phyloP scores from a whole-genome alignment of 2,329 filamentous ascomycete species.

The Pseudogymnoascus sp. region DNA sequence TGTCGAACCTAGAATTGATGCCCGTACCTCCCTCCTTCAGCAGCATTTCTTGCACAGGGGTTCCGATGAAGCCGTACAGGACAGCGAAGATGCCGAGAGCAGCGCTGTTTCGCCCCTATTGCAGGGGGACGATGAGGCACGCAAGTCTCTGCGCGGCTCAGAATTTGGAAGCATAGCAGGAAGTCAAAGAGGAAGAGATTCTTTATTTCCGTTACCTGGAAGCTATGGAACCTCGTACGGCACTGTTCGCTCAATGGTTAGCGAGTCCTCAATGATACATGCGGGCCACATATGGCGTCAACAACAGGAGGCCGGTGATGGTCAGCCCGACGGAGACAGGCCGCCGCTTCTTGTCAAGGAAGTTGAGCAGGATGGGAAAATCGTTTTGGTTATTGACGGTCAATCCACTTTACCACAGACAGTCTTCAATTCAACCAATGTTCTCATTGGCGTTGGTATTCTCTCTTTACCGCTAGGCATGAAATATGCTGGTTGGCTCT shows the following conservation, averaged over 20 bases:
- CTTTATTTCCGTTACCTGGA: slow-evolving; percentile 60
- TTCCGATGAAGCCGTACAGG: slow-evolving; percentile 25
- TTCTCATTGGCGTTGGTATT: slow-evolving; percentile 82
- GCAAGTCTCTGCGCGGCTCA: slow-evolving; percentile 15
- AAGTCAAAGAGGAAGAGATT: slow-evolving; percentile 33
- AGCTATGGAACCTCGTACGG: slow-evolving; percentile 61
- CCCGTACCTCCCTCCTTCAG: slow-evolving; percentile 36
- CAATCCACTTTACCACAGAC: slow-evolving; percentile 95
- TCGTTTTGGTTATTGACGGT: slow-evolving; percentile 77
- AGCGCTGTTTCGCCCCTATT: slow-evolving; percentile 20
- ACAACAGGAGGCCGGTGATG: slow-evolving; percentile 37
- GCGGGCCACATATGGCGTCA: slow-evolving; percentile 45
- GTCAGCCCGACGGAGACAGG: slow-evolving; percentile 48
- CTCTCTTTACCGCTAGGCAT: slow-evolving; percentile 83
- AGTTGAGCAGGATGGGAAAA: slow-evolving; percentile 78
- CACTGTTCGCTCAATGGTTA: slow-evolving; percentile 34
- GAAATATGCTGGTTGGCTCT: slow-evolving; percentile 80
- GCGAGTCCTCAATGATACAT: slow-evolving; percentile 40
- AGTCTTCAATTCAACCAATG: slow-evolving; percentile 79
- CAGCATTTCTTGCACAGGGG: slow-evolving; percentile 41
- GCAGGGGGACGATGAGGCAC: slow-evolving; percentile 28
- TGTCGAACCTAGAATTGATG: slow-evolving; percentile 20
- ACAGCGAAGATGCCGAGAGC: slow-evolving; percentile 17
- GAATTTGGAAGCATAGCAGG: slow-evolving; percentile 27
- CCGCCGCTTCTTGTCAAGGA: slow-evolving; percentile 81